Conservation (phyloP, 1,284 basidiomycete species). For the Apiotrichum veenhuisii region DNA sequence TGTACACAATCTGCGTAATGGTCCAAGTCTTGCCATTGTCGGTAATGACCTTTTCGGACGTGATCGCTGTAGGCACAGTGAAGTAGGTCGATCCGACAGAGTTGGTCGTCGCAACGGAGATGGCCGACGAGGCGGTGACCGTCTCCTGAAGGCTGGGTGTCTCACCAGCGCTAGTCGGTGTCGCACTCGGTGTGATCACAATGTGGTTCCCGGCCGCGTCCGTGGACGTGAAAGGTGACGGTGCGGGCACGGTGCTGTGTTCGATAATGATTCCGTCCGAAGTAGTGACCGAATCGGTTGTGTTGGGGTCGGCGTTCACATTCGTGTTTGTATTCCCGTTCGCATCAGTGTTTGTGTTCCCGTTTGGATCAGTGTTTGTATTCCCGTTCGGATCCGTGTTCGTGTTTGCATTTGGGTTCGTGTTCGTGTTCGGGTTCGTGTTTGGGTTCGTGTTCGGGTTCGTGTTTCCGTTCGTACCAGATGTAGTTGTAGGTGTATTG, state of each 20-base stretch:
- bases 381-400: too few relatives aligned
- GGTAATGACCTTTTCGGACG: constrained; percentile 38
- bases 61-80: constrained; percentile 36
- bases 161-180: background rate
- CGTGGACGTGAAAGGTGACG: background rate
- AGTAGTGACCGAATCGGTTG: background rate
- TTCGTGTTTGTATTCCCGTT: background rate
- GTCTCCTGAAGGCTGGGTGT: background rate
- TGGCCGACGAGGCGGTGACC: constrained; percentile 20
- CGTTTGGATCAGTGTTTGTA: background rate
- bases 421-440: background rate
- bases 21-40: constrained; percentile 45
- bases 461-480: background rate
- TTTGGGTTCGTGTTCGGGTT: background rate
- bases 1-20: constrained; percentile 41
- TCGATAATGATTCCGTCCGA: background rate
- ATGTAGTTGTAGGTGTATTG: background rate
- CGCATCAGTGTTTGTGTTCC: background rate
- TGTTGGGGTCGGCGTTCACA: too few relatives aligned
- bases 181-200: too few relatives aligned
- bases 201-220: too few relatives aligned
- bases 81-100: constrained; percentile 31
- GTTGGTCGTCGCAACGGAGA: constrained; percentile 39
- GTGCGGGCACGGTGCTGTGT: background rate
- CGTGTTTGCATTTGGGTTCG: background rate